Percentiles rank a stretch among this genome's conserved stretches.
Evolutionary conservation across 768 basidiomycete species (phyloP).

Genomic region (Fibroporia radiculosa): DNA sequence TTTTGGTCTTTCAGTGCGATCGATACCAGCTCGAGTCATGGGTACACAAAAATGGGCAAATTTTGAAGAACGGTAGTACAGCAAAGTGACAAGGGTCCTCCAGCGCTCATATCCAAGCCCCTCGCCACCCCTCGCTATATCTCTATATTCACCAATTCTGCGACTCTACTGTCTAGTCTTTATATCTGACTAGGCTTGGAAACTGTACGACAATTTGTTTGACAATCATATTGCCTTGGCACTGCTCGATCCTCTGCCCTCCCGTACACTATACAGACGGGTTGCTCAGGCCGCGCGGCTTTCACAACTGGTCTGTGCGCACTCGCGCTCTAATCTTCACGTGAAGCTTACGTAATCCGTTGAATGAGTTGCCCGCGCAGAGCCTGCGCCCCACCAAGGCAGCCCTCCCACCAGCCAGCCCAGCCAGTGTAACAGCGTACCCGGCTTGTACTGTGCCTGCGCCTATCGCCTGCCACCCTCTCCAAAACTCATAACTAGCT

Average conservation of each 20-base stretch:
- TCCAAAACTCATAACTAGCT: not conserved
- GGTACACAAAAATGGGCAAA: not conserved
- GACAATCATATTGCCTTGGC: too few relatives aligned
- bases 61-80: not conserved
- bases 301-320: constrained; percentile 20
- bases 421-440: constrained; percentile 13
- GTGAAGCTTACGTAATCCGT: constrained; percentile 14
- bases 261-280: too few relatives aligned
- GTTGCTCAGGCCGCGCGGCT: too few relatives aligned
- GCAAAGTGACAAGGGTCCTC: not conserved
- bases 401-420: constrained; percentile 18
- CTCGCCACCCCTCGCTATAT: too few relatives aligned
- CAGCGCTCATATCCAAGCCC: not conserved
- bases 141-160: not conserved
- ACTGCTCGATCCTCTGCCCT: too few relatives aligned
- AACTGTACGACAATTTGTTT: too few relatives aligned
- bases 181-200: too few relatives aligned
- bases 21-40: constrained; percentile 4
- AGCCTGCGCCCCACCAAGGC: constrained; percentile 16
- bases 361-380: constrained; percentile 12
- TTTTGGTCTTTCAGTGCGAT: not conserved
- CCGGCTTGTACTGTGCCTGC: constrained; percentile 16
- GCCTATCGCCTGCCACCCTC: constrained; percentile 7
- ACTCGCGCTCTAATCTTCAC: constrained; percentile 4
- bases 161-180: too few relatives aligned